Evolutionary conservation across 345 rosid genomes (phyloP), one percentile per base, ranked within the genome.

Genomic region (Pugionium dolabratum): DNA sequence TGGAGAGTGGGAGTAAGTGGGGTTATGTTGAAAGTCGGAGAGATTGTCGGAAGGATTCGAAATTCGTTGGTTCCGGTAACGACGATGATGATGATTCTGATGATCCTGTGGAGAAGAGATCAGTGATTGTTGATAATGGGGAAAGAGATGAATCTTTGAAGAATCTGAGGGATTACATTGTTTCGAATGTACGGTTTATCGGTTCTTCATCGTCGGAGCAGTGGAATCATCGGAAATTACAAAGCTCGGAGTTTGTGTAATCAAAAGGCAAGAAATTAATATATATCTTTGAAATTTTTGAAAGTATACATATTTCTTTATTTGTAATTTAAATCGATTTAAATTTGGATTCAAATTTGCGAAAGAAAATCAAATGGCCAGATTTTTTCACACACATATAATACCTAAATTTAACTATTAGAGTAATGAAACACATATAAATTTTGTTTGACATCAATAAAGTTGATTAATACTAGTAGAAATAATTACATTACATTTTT

Each of bases 1-100:
- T 94, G 97, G 97, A 69, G 69, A 81, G 89, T 85, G 92, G 76
- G 25, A 72, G 85, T 76, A 77, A 80, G 27, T 94, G 99, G 99
- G 83, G 93, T 58, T 90, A 81, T 69, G 87, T 69, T 44, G 50
- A 53, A 18, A 18, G 18, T 18, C 18, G 18, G 18, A 18, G 18
- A 18, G 18, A 18, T 51, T 26, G 2, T n/a, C 50, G 33, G 59
- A 48, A 0, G 26, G 65, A 27, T 4, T 33, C 53, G 1, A 50
- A 54, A 28, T 49, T 64, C 64, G 31, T 31, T 26, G 35, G 36
- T 55, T 59, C 83, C 53, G 33, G 76, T n/a, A 87, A 78, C 10
- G 79, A 32, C 26, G 67, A 77, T 29, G 67, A 77, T 53, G 81
- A 78, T 53, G 90, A 81, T 55, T 64, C 2, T 81, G 79, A 52